These are phyloP conservation scores for Avicennia marina DNA, from an alignment of 257 asterid species.

Conservation along the genomic window DNA sequence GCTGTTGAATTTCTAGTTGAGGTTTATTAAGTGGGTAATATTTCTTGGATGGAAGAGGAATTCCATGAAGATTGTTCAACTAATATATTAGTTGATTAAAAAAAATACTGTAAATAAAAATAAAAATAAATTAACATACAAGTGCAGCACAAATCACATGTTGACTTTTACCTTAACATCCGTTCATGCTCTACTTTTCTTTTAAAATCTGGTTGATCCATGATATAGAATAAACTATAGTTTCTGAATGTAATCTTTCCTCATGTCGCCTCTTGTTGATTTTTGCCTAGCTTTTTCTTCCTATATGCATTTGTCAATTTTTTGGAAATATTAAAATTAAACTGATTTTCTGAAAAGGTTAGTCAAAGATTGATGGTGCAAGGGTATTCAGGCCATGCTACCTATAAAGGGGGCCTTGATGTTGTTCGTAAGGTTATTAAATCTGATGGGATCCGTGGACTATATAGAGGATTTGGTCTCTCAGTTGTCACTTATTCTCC, in stretches of 20 bases:
- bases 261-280: too few relatives aligned
- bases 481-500: slow-evolving; percentile 92
- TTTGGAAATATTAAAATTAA: slow-evolving; percentile 2
- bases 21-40: slow-evolving; percentile 45
- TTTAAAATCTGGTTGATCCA: too few relatives aligned
- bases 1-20: slow-evolving; percentile 28
- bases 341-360: slow-evolving; percentile 51
- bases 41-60: slow-evolving; percentile 38
- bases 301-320: background rate
- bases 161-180: too few relatives aligned
- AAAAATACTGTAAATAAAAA: too few relatives aligned
- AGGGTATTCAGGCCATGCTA: slow-evolving; percentile 53
- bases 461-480: slow-evolving; percentile 93
- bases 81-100: too few relatives aligned
- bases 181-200: too few relatives aligned
- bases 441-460: slow-evolving; percentile 85
- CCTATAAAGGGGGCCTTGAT: slow-evolving; percentile 67
- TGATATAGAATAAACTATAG: too few relatives aligned
- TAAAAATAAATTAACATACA: too few relatives aligned
- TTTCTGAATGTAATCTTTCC: too few relatives aligned
- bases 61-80: too few relatives aligned
- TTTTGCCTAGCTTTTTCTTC: background rate
- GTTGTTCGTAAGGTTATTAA: slow-evolving; percentile 80
- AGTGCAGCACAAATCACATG: too few relatives aligned
- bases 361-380: slow-evolving; percentile 69